Base-by-base conservation (phyloP, 2,329 filamentous ascomycete species). In the Talaromyces sp. region DNA sequence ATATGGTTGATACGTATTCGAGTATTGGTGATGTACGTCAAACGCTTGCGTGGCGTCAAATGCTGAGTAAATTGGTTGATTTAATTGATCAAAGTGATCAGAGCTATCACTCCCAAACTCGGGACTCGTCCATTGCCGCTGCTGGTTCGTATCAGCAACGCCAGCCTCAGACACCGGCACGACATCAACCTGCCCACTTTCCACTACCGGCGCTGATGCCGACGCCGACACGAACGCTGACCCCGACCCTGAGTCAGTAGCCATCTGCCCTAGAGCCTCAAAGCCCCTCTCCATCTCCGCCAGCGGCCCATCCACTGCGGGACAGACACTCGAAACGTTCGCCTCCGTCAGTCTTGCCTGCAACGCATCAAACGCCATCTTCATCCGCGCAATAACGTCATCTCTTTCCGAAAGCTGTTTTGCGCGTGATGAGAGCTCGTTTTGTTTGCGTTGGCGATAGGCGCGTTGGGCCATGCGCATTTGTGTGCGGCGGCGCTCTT, bases 401-500 rank as follows among this genome's bases (percentile, higher is more conserved):
- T 57, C 59, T 35, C 60, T 37, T 31, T 62, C 59, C 11, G 52
- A 44, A 2, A 64, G n/a, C 33, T 58, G 52, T 16, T 58, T 58
- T 50, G 35, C 33, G 35, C 54, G 39, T 5, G 40, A 42, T 14
- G 50, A 64, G 48, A 69, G 66, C 21, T 64, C 65, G 52, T 68
- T 66, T 59, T 69, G 67, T 58, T 68, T 69, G 35, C 68, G 64
- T 48, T 69, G 66, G 2, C 68, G 66, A 18, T 67, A 69, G 28
- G 68, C 68, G 39, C 68, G 60, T 58, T 69, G 68, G 5, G 68
- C 68, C 12, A 69, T 50, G 11, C 68, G 64, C 60, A 64, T 64
- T 39, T 64, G 63, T 16, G 59, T 64, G 21, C 63, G 63, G 5
- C 63, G 63, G 16, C 63, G 59, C 46, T 64, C 59, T 58, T 57